Evolutionary conservation across 805 yeast genomes (phyloP), one percentile per base, ranked within the genome.

Genomic region (Saccharomycodes ludwigii): DNA sequence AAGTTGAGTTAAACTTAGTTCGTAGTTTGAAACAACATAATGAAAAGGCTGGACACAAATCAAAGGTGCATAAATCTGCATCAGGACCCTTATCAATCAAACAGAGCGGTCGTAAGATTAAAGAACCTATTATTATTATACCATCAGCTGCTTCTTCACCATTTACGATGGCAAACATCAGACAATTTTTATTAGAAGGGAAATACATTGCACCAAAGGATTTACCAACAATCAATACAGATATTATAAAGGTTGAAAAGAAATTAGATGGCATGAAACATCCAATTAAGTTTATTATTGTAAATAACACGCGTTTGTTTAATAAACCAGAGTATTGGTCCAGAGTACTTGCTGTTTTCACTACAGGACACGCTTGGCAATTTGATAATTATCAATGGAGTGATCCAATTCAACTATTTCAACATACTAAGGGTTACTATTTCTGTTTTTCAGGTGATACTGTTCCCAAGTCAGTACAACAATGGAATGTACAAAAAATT

Each of bases 351-450:
- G 96, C 94, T 0, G 81, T 91, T 23, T 78, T 91, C 60, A 88
- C 95, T 12, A 88, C 96, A 8, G 99, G 99, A 9, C 98, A 91
- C 59, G 66, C 76, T 33, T 91, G 99, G 99, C 99, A 91, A 59
- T 83, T 91, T 59, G 73, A 81, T 48, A 72, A 75, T 46, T 91
- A 88, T 57, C 80, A 78, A 50, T 79, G 85, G 73, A 66, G 73
- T 24, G 73, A 76, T 33, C 95, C 98, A 3, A 73, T 78, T 37
- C 63, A 63, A 27, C 63, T 91, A 40, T 91, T 91, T 56, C 91
- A 79, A 47, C 75, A 72, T 43, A 80, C 80, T 41, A 74, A 78
- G 37, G 98, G 98, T 2, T 86, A 72, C 50, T 81, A 73, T 46
- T 65, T 85, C 43, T 66, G 75, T 27, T 85, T 73, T 56, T 68